These are phyloP conservation scores for Saussurea involucrata DNA, from an alignment of 129 eudicot species.

Conservation along the genomic window DNA sequence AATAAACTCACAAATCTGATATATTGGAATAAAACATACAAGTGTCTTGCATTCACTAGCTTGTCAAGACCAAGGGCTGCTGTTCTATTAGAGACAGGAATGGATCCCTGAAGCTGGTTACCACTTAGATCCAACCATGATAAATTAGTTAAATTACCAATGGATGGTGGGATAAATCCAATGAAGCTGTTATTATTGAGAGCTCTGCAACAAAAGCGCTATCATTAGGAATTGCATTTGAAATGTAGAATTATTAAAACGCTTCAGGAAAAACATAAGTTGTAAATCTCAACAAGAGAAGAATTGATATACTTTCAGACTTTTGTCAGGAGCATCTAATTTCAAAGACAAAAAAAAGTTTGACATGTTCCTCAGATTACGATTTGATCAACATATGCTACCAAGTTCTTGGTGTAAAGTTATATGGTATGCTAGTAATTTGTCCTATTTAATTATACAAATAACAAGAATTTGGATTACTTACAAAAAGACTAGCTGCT, in stretches of 20 bases:
- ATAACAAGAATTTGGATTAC: conserved; percentile 18
- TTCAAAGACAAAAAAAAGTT: no score
- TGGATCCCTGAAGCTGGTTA: conserved; percentile 62
- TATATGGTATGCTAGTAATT: not conserved
- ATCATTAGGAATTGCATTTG: not conserved
- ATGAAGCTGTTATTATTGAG: conserved; percentile 62
- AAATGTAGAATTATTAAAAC: not conserved
- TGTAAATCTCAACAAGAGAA: not conserved
- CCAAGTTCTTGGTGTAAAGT: not conserved
- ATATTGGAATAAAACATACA: conserved; percentile 42
- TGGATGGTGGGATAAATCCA: conserved; percentile 69
- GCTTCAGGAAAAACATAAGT: not conserved
- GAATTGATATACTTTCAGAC: not conserved
- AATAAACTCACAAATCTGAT: not conserved
- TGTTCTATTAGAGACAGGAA: conserved; percentile 63
- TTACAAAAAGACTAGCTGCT: conserved; percentile 61
- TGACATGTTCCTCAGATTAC: not conserved
- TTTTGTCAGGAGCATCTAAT: not conserved
- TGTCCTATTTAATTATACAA: not conserved
- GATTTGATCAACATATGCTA: not conserved
- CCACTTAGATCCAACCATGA: conserved; percentile 86
- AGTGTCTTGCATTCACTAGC: conserved; percentile 65
- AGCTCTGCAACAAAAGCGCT: conserved; percentile 43
- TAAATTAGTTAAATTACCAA: conserved; percentile 56
- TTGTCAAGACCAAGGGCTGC: conserved; percentile 58